These are phyloP conservation scores for Exophiala dermatitidis DNA, from an alignment of 2,329 filamentous ascomycete genomes.

Conservation along the genomic window DNA sequence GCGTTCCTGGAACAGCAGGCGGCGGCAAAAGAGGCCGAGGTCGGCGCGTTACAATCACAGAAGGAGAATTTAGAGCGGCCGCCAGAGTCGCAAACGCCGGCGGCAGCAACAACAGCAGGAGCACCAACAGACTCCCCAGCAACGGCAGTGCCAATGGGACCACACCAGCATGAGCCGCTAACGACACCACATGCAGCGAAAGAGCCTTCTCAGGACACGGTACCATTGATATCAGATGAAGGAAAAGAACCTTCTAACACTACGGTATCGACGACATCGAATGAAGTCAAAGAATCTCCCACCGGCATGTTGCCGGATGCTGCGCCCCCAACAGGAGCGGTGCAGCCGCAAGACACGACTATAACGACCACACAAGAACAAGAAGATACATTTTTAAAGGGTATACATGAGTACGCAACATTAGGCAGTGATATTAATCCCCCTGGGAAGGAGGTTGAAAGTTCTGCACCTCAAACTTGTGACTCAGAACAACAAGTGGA, in stretches of 20 bases:
- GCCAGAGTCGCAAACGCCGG: background rate
- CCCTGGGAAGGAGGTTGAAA: background rate
- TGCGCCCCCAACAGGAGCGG: background rate
- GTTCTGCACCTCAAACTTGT: background rate
- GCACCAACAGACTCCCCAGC: background rate
- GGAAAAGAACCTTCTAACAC: background rate
- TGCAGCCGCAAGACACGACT: background rate
- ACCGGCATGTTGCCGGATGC: background rate
- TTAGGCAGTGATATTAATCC: conserved; percentile 12
- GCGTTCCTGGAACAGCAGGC: conserved; percentile 20
- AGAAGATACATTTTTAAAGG: conserved; percentile 33
- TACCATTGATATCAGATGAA: too few relatives aligned
- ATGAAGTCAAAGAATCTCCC: background rate
- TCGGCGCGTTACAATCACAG: background rate
- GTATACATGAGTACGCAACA: conserved; percentile 40
- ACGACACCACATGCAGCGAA: too few relatives aligned
- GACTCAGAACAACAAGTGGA: background rate
- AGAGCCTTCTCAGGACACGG: too few relatives aligned
- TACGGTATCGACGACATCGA: background rate
- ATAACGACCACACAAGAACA: background rate
- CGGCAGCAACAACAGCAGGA: background rate
- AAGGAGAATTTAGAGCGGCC: background rate
- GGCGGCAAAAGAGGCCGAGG: conserved; percentile 9
- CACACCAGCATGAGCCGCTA: too few relatives aligned
- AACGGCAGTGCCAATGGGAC: background rate